Base-by-base conservation (phyloP, 2,329 filamentous ascomycete species). In the Aspergillus felis region DNA sequence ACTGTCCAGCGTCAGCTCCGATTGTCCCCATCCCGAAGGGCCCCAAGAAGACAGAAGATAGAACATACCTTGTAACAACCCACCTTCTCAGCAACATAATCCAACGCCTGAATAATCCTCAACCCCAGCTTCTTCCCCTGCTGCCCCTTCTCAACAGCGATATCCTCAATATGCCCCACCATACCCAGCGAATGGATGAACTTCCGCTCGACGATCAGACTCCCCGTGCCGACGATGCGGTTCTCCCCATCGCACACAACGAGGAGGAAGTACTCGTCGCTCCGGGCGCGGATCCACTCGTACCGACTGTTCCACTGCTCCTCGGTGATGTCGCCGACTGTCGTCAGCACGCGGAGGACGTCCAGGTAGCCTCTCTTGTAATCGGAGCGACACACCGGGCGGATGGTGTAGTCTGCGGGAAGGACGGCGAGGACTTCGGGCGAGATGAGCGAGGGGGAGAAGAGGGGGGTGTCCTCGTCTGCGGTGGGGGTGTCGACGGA, bases 141-240 rank as follows among this genome's bases (percentile, higher is more conserved):
- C 78, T 97, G 92, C 68, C 95, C 90, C 78, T 92, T 92, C 63
- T 90, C 87, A 41, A 99, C 92, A 20, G 93, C 92, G 73, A 99
- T 97, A 73, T 99, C 94, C 76, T 97, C 94, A 76, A 97, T 97
- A 77, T 97, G 94, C 12, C 93, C 94, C 27, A 97, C 93, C 65
- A 74, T 64, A 5, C 78, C 78, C 47, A 79, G 70, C 14, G 71
- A 70, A 58, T 79, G 78, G 50, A 80, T 79, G 61, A 80, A 80
- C 78, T 97, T 97, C 77, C 89, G 85, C 85, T 99, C 94, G 51
- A 96, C 91, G 64, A 97, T 84, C 75, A 97, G 78, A 38, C 89
- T 89, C 1, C 94, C 94, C 0, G 92, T 96, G 27, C 90, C 93
- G n/a, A 97, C 94, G 52, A 97, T 85, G 61, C 82, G 81, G 50